Evolutionary conservation across 805 yeast species (phyloP).

Genomic region (Pichia thaimueangensis): DNA sequence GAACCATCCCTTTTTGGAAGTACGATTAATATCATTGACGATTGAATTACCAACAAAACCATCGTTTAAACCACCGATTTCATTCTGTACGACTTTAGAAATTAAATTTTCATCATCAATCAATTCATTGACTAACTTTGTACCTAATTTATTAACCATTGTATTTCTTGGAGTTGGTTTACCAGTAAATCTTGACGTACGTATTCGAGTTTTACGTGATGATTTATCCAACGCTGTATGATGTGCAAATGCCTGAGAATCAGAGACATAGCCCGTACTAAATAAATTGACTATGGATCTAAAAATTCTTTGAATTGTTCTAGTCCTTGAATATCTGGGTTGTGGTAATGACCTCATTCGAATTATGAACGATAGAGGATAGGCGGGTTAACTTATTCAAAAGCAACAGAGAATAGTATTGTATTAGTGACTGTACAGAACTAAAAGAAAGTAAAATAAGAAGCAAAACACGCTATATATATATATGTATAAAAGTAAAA

Average conservation of each 20-base stretch:
- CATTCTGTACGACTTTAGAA: constrained; percentile 12
- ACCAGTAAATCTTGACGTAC: constrained; percentile 28
- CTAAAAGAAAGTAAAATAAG: too few species aligned
- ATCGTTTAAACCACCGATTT: constrained; percentile 5
- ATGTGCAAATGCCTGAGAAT: constrained; percentile 27
- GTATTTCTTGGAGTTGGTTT: constrained; percentile 26
- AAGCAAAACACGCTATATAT: too few species aligned
- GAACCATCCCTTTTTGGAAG: neutral
- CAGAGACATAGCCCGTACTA: constrained; percentile 31
- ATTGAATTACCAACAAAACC: neutral
- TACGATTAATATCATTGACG: constrained; percentile 6
- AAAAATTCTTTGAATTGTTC: constrained; percentile 29
- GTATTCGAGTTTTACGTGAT: constrained; percentile 24
- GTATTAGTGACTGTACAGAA: too few species aligned
- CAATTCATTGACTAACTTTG: constrained; percentile 21
- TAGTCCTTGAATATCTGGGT: constrained; percentile 30
- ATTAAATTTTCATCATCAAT: constrained; percentile 16
- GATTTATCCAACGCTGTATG: constrained; percentile 19
- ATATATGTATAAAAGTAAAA: too few species aligned
- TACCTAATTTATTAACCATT: constrained; percentile 19
- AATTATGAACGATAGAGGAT: too few species aligned
- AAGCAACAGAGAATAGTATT: too few species aligned
- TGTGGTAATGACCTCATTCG: constrained; percentile 34
- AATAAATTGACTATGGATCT: constrained; percentile 27
- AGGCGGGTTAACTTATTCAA: too few species aligned